Conservation (phyloP, 371 early-diverging fungal species). For the Rhizopus arrhizus region DNA sequence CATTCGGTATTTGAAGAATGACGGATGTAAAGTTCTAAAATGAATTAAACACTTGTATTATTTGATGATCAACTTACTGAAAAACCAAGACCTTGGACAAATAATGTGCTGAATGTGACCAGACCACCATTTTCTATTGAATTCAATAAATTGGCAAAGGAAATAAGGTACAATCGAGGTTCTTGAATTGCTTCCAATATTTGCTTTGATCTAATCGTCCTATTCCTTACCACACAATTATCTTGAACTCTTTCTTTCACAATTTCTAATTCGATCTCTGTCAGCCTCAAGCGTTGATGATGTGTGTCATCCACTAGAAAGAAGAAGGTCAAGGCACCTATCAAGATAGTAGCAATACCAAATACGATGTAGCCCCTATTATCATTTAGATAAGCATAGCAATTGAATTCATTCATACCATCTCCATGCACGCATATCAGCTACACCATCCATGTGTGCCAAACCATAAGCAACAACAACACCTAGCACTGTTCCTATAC, state of each 20-base stretch:
- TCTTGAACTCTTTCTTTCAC: slow-evolving; percentile 40
- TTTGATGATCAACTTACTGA: slow-evolving; percentile 24
- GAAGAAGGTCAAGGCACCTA: slow-evolving; percentile 35
- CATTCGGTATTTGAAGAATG: slow-evolving; percentile 35
- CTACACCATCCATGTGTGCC: slow-evolving; percentile 23
- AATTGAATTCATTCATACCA: slow-evolving; percentile 18
- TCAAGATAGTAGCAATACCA: slow-evolving; percentile 34
- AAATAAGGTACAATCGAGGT: slow-evolving; percentile 33
- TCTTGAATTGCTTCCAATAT: slow-evolving; percentile 38
- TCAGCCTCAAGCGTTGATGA: slow-evolving; percentile 25
- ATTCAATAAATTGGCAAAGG: slow-evolving; percentile 20
- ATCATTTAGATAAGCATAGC: neutral
- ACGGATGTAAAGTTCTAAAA: slow-evolving; percentile 23
- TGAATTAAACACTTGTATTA: neutral
- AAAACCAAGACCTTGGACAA: slow-evolving; percentile 40
- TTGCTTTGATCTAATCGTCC: slow-evolving; percentile 29
- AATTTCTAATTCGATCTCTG: slow-evolving; percentile 36
- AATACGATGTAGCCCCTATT: slow-evolving; percentile 42
- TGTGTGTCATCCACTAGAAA: slow-evolving; percentile 36
- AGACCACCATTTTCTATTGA: slow-evolving; percentile 41
- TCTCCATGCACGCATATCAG: slow-evolving; percentile 24
- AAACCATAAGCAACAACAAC: slow-evolving; percentile 34
- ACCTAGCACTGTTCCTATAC: slow-evolving; percentile 33
- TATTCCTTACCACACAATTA: slow-evolving; percentile 36
- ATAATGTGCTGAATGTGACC: slow-evolving; percentile 35